A percentile compares a stretch with the other conserved stretches of the same genome.
phyloP scores from a whole-genome alignment of 495 filamentous ascomycete genomes.

The Acidomyces sp. region DNA sequence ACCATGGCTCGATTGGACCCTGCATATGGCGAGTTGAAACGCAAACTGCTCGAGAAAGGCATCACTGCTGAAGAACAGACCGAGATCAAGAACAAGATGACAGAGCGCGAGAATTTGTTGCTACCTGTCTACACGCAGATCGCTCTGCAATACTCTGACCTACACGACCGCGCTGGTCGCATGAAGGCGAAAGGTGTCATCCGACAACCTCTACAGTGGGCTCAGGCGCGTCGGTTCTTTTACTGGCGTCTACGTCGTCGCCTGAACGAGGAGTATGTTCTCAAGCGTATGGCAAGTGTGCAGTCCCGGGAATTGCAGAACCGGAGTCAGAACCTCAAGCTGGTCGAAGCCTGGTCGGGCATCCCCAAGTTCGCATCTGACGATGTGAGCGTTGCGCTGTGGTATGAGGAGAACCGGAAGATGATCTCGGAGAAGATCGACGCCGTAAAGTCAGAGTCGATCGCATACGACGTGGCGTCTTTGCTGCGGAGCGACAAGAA shows the following conservation, averaged over 20 bases:
- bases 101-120: slow-evolving; percentile 72
- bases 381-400: slow-evolving; percentile 74
- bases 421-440: slow-evolving; percentile 66
- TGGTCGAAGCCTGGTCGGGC: slow-evolving; percentile 65
- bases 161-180: slow-evolving; percentile 92
- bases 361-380: slow-evolving; percentile 57
- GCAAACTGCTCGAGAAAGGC: slow-evolving; percentile 51
- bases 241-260: slow-evolving; percentile 98
- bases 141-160: slow-evolving; percentile 85
- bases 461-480: slow-evolving; percentile 65
- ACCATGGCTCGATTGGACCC: slow-evolving; percentile 93
- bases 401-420: slow-evolving; percentile 96
- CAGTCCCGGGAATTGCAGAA: slow-evolving; percentile 27
- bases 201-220: slow-evolving; percentile 69
- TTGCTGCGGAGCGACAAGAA: slow-evolving; percentile 62
- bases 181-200: slow-evolving; percentile 97
- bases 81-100: slow-evolving; percentile 74
- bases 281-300: slow-evolving; percentile 67
- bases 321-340: slow-evolving; percentile 42
- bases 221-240: slow-evolving; percentile 91
- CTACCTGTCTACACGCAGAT: slow-evolving; percentile 89
- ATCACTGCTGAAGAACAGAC: slow-evolving; percentile 60
- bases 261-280: slow-evolving; percentile 89
- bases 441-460: slow-evolving; percentile 56
- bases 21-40: slow-evolving; percentile 69